phyloP scores from a whole-genome alignment of 73 alveolate species.

The Paramecium tetraurelia region DNA sequence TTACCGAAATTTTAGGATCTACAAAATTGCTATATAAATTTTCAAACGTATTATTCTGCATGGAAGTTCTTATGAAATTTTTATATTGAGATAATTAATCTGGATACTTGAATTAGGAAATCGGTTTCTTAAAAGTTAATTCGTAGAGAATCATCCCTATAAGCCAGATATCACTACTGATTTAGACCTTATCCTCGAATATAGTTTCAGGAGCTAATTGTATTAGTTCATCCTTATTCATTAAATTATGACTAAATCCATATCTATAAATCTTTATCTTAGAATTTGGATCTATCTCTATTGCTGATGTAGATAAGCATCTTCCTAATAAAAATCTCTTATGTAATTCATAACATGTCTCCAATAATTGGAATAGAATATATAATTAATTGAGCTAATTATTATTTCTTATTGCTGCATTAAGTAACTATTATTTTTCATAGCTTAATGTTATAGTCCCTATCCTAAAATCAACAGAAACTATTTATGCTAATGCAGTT shows the following conservation, averaged over 20 bases:
- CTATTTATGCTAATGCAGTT: background rate
- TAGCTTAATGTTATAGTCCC: background rate
- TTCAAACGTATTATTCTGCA: background rate
- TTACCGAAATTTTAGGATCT: background rate
- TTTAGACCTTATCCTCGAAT: background rate
- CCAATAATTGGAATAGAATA: background rate
- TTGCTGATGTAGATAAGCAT: background rate
- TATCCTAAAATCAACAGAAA: background rate
- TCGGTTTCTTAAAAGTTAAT: background rate
- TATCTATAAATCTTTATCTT: background rate
- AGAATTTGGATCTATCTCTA: background rate
- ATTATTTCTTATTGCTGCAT: background rate
- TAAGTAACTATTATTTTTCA: background rate
- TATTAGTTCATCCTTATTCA: background rate
- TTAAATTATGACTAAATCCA: background rate
- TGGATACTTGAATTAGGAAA: background rate
- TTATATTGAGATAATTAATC: background rate
- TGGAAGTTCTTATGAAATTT: background rate
- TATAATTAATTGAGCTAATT: background rate
- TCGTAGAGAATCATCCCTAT: background rate
- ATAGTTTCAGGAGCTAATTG: background rate
- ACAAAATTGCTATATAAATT: background rate
- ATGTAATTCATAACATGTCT: background rate
- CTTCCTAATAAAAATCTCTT: background rate
- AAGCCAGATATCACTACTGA: background rate